These are phyloP conservation scores for Umbellularia californica DNA, from an alignment of 164 flowering plant species.

Conservation along the genomic window DNA sequence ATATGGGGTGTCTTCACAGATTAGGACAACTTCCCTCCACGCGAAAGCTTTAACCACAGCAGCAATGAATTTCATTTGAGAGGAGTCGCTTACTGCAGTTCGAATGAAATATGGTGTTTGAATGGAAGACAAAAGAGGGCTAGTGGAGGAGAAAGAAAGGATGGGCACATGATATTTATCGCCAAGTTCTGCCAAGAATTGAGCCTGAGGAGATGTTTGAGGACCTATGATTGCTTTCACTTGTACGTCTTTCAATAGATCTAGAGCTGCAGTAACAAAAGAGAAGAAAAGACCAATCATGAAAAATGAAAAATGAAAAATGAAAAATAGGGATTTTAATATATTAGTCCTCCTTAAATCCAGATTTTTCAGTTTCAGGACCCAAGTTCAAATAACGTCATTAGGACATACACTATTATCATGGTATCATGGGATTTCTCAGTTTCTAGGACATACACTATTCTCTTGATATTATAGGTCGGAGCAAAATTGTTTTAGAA, in stretches of 20 bases:
- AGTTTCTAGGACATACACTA: too few relatives aligned
- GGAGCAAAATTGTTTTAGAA: too few relatives aligned
- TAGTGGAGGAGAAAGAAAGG: constrained; percentile 19
- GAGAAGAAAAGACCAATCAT: background rate
- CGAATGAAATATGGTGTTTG: constrained; percentile 20
- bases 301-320: too few relatives aligned
- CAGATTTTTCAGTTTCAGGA: too few relatives aligned
- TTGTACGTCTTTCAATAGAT: constrained; percentile 12
- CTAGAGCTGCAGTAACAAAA: constrained; percentile 14
- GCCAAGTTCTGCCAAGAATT: constrained; percentile 20
- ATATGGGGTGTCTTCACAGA: constrained; percentile 19
- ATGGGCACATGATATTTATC: constrained; percentile 20
- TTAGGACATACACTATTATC: too few relatives aligned
- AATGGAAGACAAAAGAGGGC: constrained; percentile 5
- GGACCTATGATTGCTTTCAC: constrained; percentile 31
- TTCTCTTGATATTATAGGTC: too few relatives aligned
- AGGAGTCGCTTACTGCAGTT: constrained; percentile 12
- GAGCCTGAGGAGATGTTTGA: constrained; percentile 15
- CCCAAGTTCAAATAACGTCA: too few relatives aligned
- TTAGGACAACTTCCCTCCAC: constrained; percentile 19
- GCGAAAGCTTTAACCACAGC: constrained; percentile 11
- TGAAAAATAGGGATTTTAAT: too few relatives aligned
- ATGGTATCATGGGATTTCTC: too few relatives aligned
- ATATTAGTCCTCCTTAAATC: too few relatives aligned
- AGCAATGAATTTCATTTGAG: constrained; percentile 23